Percentiles rank a stretch among this genome's conserved stretches.
These are phyloP conservation scores for Ustilago lituana DNA, from an alignment of 1,284 basidiomycete species.

Conservation along the genomic window DNA sequence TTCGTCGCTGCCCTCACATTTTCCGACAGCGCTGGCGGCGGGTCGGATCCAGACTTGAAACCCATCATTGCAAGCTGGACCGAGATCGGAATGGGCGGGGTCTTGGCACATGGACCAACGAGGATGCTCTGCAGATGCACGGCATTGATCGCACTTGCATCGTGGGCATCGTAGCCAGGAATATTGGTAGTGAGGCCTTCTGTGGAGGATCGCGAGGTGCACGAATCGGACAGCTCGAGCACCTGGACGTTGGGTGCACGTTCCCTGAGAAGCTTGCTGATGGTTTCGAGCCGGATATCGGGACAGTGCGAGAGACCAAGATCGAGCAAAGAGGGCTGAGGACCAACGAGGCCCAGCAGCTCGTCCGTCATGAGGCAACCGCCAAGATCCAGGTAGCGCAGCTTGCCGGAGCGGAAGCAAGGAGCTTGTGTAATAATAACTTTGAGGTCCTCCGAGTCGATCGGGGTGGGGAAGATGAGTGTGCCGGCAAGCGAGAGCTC, in stretches of 20 bases:
- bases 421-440: constrained; percentile 80
- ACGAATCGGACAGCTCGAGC: constrained; percentile 80
- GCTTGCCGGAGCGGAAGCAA: constrained; percentile 79
- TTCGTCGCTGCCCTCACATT: constrained; percentile 71
- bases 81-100: constrained; percentile 58
- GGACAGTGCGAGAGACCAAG: constrained; percentile 80
- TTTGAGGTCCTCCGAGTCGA: constrained; percentile 76
- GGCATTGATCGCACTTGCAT: constrained; percentile 73
- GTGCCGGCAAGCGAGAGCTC: constrained; percentile 92
- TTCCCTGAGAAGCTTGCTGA: constrained; percentile 77
- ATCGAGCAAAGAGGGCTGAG: constrained; percentile 78
- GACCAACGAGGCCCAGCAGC: constrained; percentile 70
- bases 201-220: constrained; percentile 37
- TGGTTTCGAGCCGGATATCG: constrained; percentile 74
- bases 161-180: constrained; percentile 69
- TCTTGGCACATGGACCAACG: constrained; percentile 68
- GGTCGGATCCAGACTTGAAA: constrained; percentile 63
- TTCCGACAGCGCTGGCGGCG: constrained; percentile 37
- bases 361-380: constrained; percentile 77
- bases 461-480: constrained; percentile 81
- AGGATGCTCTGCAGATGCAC: constrained; percentile 68
- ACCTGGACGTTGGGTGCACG: constrained; percentile 85
- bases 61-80: constrained; percentile 61
- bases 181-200: constrained; percentile 37
- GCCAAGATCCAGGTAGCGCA: constrained; percentile 90